phyloP scores from a whole-genome alignment of 345 rosid species.

The Moricandia moricandioides region DNA sequence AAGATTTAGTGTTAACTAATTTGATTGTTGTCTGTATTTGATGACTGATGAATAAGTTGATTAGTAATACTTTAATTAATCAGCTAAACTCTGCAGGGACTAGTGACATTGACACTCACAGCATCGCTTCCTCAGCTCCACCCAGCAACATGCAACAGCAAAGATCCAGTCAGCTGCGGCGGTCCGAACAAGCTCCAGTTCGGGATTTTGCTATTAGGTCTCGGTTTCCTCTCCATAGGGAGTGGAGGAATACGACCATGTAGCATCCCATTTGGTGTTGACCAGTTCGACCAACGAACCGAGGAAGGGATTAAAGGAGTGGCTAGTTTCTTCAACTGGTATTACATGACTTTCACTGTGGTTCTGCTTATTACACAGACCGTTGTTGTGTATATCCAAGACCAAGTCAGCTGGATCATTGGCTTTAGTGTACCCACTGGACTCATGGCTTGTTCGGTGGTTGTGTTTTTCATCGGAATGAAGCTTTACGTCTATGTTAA shows the following conservation, averaged over 20 bases:
- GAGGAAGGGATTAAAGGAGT: constrained; percentile 60
- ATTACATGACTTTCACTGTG: constrained; percentile 60
- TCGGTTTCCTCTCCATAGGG: constrained; percentile 56
- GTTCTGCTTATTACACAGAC: constrained; percentile 55
- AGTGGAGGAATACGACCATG: constrained; percentile 82
- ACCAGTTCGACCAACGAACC: constrained; percentile 69
- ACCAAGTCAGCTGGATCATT: constrained; percentile 66
- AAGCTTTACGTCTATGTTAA: constrained; percentile 51
- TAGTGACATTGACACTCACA: constrained; percentile 65
- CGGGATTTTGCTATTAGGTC: constrained; percentile 45
- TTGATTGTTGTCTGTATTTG: neutral
- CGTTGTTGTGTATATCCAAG: constrained; percentile 69
- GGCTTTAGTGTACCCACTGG: constrained; percentile 78
- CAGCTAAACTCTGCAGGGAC: constrained; percentile 55
- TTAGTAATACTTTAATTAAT: neutral
- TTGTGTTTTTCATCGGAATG: constrained; percentile 57
- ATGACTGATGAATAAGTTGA: neutral
- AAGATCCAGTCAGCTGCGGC: constrained; percentile 36
- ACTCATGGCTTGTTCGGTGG: constrained; percentile 53
- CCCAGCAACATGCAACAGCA: constrained; percentile 55
- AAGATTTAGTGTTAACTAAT: constrained; percentile 3
- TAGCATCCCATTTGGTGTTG: constrained; percentile 79
- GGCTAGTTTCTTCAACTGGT: constrained; percentile 75
- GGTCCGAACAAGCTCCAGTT: constrained; percentile 46
- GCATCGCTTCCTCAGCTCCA: constrained; percentile 67